phyloP scores from a whole-genome alignment of 164 flowering plant genomes.

The Berberis vulgaris region DNA sequence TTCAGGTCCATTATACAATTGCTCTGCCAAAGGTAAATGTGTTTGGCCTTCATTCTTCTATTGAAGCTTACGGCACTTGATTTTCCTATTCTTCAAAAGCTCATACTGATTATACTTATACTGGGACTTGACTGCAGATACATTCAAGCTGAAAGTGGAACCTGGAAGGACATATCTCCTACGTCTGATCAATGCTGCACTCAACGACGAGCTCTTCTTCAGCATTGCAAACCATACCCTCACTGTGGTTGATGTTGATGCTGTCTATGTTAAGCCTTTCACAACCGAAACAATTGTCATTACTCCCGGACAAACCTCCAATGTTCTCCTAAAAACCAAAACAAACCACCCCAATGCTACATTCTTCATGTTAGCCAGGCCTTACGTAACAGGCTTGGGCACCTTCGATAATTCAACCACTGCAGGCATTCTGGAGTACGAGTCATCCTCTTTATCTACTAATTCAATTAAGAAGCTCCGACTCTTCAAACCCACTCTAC shows the following conservation, averaged over 20 bases:
- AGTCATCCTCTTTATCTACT: too few species aligned
- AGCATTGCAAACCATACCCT: slow-evolving; percentile 24
- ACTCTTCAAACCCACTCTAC: too few species aligned
- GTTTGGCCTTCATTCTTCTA: too few species aligned
- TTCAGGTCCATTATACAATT: slow-evolving; percentile 33
- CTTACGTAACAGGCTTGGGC: slow-evolving; percentile 22
- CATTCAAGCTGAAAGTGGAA: slow-evolving; percentile 24
- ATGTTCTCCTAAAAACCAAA: slow-evolving; percentile 13
- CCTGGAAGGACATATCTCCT: slow-evolving; percentile 16
- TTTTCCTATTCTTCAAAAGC: too few species aligned
- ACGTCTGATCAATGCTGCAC: slow-evolving; percentile 16
- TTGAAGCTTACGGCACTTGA: too few species aligned
- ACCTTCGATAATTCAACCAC: slow-evolving; percentile 24
- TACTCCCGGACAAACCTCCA: slow-evolving; percentile 21
- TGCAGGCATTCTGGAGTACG: slow-evolving; percentile 5
- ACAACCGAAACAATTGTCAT: slow-evolving; percentile 15
- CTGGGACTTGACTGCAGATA: slow-evolving; percentile 16
- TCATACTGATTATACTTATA: neutral
- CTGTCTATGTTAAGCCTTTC: slow-evolving; percentile 20
- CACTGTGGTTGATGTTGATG: slow-evolving; percentile 20
- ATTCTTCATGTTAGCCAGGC: slow-evolving; percentile 20
- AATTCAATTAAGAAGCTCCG: too few species aligned
- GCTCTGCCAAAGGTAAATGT: slow-evolving; percentile 32
- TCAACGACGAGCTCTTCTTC: slow-evolving; percentile 38
- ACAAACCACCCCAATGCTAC: slow-evolving; percentile 11